Evolutionary conservation across 2,329 filamentous ascomycete genomes (phyloP).

Genomic region (Hypoxylon sp.): DNA sequence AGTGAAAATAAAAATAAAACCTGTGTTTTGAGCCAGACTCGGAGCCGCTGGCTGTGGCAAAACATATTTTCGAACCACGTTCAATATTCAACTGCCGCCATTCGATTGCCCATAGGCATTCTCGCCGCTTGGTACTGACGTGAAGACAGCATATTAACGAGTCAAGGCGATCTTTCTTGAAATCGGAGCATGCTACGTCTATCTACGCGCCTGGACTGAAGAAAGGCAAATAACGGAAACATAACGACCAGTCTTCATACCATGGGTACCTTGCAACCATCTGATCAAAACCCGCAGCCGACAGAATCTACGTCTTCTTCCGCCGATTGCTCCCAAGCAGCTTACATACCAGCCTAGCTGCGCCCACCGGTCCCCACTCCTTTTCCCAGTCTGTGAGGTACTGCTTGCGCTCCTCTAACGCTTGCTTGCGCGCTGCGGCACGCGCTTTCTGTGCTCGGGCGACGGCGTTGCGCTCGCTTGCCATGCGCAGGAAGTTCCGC

Average conservation of each 20-base stretch:
- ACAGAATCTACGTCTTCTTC: slow-evolving; percentile 4
- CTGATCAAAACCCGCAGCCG: not conserved
- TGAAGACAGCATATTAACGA: not conserved
- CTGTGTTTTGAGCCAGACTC: not conserved
- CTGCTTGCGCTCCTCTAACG: slow-evolving; percentile 15
- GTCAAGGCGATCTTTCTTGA: not conserved
- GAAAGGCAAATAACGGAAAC: too few relatives aligned
- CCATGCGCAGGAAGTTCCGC: slow-evolving; percentile 36
- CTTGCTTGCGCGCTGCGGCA: slow-evolving; percentile 11
- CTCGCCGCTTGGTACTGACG: not conserved
- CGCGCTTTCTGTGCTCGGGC: not conserved
- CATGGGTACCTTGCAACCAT: too few relatives aligned
- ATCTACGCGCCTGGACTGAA: not conserved
- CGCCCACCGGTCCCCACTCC: slow-evolving; percentile 32
- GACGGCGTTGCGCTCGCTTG: slow-evolving; percentile 33
- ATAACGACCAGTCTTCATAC: not conserved
- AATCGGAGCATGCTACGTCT: not conserved
- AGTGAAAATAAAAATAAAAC: not conserved
- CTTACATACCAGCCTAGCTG: not conserved
- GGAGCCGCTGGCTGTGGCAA: not conserved
- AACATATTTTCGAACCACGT: not conserved
- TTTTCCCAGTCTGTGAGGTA: slow-evolving; percentile 34
- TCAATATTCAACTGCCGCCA: not conserved
- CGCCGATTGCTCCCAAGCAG: slow-evolving; percentile 18
- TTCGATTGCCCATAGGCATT: not conserved